Evolutionary conservation across 352 stramenopile genomes (phyloP).

Genomic region (Phytophthora crassamura): DNA sequence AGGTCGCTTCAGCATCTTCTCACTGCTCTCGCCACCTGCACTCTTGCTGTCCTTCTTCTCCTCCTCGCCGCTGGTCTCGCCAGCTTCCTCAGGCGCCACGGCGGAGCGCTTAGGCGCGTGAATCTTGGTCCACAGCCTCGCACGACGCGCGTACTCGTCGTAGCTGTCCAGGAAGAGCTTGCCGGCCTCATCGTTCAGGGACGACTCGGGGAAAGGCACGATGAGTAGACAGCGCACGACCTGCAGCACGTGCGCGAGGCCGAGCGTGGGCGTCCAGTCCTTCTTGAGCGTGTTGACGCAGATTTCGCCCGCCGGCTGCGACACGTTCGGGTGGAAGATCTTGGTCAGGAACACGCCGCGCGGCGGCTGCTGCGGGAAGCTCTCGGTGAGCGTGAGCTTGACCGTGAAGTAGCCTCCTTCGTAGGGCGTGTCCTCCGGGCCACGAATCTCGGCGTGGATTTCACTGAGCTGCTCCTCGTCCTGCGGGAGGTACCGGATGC

Average conservation of each 20-base stretch:
- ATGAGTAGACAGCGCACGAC: slow-evolving; percentile 99
- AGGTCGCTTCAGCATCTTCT: slow-evolving; percentile 29
- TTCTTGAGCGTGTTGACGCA: slow-evolving; percentile 99
- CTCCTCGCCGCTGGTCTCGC: slow-evolving; percentile 31
- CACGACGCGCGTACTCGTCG: slow-evolving; percentile 94
- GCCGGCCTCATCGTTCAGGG: slow-evolving; percentile 98
- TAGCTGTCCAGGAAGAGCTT: slow-evolving; percentile 99
- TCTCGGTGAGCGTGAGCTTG: slow-evolving; percentile 93
- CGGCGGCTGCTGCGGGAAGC: slow-evolving; percentile 86
- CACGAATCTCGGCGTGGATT: slow-evolving; percentile 96
- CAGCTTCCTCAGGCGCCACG: slow-evolving; percentile 24
- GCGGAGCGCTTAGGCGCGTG: slow-evolving; percentile 77
- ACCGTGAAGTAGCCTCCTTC: slow-evolving; percentile 96
- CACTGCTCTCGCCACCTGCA: neutral
- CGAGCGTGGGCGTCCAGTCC: slow-evolving; percentile 96
- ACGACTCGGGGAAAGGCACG: slow-evolving; percentile 99
- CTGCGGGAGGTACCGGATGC: slow-evolving; percentile 93
- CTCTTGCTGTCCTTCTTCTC: slow-evolving; percentile 27
- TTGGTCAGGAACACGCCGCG: slow-evolving; percentile 98
- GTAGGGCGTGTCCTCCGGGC: slow-evolving; percentile 98
- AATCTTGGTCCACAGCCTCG: slow-evolving; percentile 91
- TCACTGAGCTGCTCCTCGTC: slow-evolving; percentile 91
- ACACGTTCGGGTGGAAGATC: slow-evolving; percentile 99
- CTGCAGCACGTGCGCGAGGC: slow-evolving; percentile 96
- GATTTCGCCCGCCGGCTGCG: slow-evolving; percentile 96